phyloP scores from a whole-genome alignment of 2,329 filamentous ascomycete genomes.

The Cordyceps fumosorosea region DNA sequence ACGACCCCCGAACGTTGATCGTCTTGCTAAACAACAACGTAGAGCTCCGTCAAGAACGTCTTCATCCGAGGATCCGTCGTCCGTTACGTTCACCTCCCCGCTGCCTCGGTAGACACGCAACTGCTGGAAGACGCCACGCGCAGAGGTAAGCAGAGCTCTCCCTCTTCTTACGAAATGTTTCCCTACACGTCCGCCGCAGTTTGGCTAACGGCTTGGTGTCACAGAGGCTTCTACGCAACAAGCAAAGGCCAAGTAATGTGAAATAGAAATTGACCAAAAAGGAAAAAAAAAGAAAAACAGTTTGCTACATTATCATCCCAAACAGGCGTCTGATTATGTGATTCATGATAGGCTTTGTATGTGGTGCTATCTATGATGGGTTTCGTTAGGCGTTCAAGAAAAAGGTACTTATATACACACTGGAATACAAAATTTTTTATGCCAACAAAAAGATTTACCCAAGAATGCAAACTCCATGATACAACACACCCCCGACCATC shows the following conservation, averaged over 20 bases:
- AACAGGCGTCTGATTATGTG: neutral
- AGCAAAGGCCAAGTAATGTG: conserved; percentile 43
- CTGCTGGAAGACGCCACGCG: conserved; percentile 86
- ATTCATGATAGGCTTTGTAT: conserved; percentile 4
- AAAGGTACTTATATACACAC: conserved; percentile 10
- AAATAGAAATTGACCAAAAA: neutral
- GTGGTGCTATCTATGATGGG: conserved; percentile 11
- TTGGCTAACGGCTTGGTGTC: neutral
- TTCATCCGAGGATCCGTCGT: conserved; percentile 93
- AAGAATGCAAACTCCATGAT: neutral
- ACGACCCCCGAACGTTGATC: too few relatives aligned
- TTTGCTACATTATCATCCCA: neutral
- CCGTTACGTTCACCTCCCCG: conserved; percentile 83
- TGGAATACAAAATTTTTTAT: conserved; percentile 11
- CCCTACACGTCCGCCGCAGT: neutral
- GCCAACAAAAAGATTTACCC: neutral
- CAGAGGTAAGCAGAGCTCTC: conserved; percentile 52
- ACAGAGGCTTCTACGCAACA: conserved; percentile 53
- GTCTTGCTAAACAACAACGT: neutral
- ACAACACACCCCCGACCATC: neutral
- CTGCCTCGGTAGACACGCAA: conserved; percentile 74
- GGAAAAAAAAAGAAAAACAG: neutral
- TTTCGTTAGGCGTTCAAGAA: conserved; percentile 12
- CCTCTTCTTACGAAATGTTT: neutral
- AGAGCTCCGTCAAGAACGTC: conserved; percentile 84